Conservation (phyloP, 306 rosid genomes). For the Alnus rubra region DNA sequence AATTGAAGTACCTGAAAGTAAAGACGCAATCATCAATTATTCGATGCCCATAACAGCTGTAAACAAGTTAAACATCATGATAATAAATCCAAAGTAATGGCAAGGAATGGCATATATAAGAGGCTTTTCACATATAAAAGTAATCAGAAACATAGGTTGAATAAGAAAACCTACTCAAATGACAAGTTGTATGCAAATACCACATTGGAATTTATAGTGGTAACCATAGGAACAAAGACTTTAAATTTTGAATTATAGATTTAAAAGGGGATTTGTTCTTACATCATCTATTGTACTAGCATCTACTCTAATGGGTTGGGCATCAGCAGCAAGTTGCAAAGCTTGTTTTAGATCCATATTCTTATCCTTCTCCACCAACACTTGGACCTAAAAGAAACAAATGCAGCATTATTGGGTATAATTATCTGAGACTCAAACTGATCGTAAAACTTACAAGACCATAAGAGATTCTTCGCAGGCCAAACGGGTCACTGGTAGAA, state of each 20-base stretch:
- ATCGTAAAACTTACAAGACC: constrained; percentile 75
- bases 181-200: not conserved
- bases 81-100: not conserved
- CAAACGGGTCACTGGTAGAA: constrained; percentile 87
- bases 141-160: not conserved
- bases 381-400: constrained; percentile 67
- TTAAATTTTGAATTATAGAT: not conserved
- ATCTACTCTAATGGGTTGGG: constrained; percentile 68
- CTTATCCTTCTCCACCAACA: constrained; percentile 80
- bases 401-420: constrained; percentile 13
- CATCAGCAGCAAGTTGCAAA: constrained; percentile 75
- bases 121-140: not conserved
- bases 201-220: not conserved
- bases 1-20: constrained; percentile 69
- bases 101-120: not conserved
- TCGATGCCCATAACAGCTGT: constrained; percentile 15
- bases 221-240: not conserved
- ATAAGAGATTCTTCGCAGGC: constrained; percentile 88
- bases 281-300: constrained; percentile 57
- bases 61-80: not conserved
- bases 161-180: not conserved
- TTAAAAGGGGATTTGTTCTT: constrained; percentile 26
- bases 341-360: constrained; percentile 72
- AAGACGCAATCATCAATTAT: constrained; percentile 25
- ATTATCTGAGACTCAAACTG: constrained; percentile 25